Evolutionary conservation across 306 rosid genomes (phyloP).

Genomic region (Elaeagnus macrophylla): DNA sequence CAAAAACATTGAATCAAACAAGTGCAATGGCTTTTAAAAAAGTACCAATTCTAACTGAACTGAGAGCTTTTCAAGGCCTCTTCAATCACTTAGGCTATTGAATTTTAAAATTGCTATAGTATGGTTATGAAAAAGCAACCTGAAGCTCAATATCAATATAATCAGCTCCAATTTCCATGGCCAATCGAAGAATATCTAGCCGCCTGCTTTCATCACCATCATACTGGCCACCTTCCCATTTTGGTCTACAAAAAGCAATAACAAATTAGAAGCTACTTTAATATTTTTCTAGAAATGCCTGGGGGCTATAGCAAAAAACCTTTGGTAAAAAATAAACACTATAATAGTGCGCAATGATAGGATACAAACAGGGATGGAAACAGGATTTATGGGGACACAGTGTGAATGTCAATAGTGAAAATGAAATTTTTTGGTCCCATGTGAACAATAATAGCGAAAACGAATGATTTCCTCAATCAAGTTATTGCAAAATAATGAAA

Average conservation of each 20-base stretch:
- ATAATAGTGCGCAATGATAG: not conserved
- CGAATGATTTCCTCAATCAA: too few species aligned
- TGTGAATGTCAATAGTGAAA: too few species aligned
- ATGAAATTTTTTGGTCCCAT: too few species aligned
- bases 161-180: slow-evolving; percentile 77
- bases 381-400: too few species aligned
- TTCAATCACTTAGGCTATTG: not conserved
- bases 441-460: too few species aligned
- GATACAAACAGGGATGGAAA: not conserved
- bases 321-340: not conserved
- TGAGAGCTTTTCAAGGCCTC: too few species aligned
- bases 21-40: too few species aligned
- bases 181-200: slow-evolving; percentile 53
- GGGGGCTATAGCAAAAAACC: not conserved
- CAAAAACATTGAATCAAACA: too few species aligned
- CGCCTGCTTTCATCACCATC: slow-evolving; percentile 73
- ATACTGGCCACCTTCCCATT: slow-evolving; percentile 81
- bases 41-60: too few species aligned
- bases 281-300: slow-evolving; percentile 1
- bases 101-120: not conserved
- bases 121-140: slow-evolving; percentile 34
- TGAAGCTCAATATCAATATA: slow-evolving; percentile 77
- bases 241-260: slow-evolving; percentile 43
- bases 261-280: slow-evolving; percentile 4
- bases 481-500: too few species aligned